These are phyloP conservation scores for Eimeria acervulina DNA, from an alignment of 169 alveolate species.

Conservation along the genomic window DNA sequence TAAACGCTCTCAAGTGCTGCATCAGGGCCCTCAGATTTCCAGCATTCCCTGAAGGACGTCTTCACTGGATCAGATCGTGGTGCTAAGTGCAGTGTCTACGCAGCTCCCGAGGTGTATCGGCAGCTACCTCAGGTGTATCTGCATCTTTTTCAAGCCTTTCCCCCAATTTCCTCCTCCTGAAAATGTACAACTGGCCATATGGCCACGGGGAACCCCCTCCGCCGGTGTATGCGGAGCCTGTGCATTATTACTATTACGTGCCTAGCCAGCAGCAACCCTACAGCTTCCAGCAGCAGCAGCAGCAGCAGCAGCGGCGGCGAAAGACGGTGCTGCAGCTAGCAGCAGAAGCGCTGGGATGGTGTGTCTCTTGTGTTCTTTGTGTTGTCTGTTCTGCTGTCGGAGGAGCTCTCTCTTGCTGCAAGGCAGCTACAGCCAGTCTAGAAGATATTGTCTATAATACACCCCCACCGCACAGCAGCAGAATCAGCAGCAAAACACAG, in stretches of 20 bases:
- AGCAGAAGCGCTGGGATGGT: slow-evolving; percentile 15
- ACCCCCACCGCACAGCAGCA: background rate
- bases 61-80: too few species aligned
- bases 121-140: background rate
- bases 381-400: slow-evolving; percentile 7
- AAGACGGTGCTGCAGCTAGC: background rate
- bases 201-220: background rate
- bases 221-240: background rate
- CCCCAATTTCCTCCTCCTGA: background rate
- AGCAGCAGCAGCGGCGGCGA: background rate
- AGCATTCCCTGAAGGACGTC: too few species aligned
- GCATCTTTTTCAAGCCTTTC: background rate
- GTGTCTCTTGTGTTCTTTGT: background rate
- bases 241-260: background rate
- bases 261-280: background rate
- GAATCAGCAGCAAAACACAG: background rate
- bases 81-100: background rate
- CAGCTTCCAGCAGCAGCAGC: background rate
- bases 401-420: slow-evolving; percentile 5
- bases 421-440: background rate
- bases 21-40: too few species aligned
- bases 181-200: background rate
- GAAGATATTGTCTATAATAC: background rate
- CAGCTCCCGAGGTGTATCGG: slow-evolving; percentile 16
- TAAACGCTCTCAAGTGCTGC: too few species aligned